Base-by-base conservation (phyloP, 192 early-diverging fungal genomes). In the Jimgerdemannia flammicorona region DNA sequence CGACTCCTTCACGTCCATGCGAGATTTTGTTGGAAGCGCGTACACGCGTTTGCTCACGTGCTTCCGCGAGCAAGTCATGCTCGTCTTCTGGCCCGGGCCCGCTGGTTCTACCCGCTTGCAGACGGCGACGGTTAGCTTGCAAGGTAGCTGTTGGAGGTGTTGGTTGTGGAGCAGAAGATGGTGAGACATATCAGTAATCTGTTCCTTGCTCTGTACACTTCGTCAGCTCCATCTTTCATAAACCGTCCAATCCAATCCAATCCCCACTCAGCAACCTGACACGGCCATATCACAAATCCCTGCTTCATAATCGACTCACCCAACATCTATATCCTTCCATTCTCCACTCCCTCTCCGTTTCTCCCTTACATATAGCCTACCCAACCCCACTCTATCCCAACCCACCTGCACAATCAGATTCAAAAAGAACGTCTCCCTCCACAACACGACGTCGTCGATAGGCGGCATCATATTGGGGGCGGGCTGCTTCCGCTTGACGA, bases 381-480 rank as follows among this genome's bases (percentile, higher is more conserved):
- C 29, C 29, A 29, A 29, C 29, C 29, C 29, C 29, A 29, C 29
- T 29, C 29, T 1, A 29, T 29, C 29, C 29, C 29, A 29, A 29
- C 29, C 29, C 29, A 29, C 29, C 29, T 29, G 29, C 29, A 29
- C 29, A 29, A 97, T 96, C 19, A 97, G 87, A 70, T 97, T 97
- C 67, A 97, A 85, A 73, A 95, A 91, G 75, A 97, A 95, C 3
- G 96, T 95, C 79, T 95, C 92, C 75, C 94, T 95, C 95, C 95
- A 97, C 79, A 94, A 88, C 11, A 97, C 87, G 40, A 90, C 77
- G 64, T 92, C 90, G 70, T 88, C 86, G 68, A 95, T 82, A 14
- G 79, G 78, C 64, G 93, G 93, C 85, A 92, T 73, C 29, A 74
- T 83, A 43, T 80, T 81, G 4, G 90, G 87, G 29, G 83, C 81